These are phyloP conservation scores for Fragaria vesca DNA, from an alignment of 306 rosid species.

Conservation along the genomic window DNA sequence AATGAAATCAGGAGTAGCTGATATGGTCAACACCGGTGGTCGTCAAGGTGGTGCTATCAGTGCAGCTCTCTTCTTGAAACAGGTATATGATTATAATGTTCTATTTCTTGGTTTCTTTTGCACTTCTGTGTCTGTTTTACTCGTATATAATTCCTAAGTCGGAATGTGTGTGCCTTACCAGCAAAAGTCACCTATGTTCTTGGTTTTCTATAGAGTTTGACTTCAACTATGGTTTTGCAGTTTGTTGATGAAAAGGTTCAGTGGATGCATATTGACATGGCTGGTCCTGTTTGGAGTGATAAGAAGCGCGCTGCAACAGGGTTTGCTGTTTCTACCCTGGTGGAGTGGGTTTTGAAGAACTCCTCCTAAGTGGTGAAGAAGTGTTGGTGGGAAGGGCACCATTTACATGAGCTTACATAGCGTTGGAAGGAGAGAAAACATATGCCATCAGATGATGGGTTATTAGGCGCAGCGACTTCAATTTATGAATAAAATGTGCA, in stretches of 20 bases:
- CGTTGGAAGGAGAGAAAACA: background rate
- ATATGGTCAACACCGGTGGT: slow-evolving; percentile 90
- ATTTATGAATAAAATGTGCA: slow-evolving; percentile 16
- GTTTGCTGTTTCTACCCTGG: slow-evolving; percentile 80
- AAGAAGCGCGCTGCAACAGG: slow-evolving; percentile 80
- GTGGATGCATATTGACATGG: slow-evolving; percentile 96
- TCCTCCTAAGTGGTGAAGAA: slow-evolving; percentile 37
- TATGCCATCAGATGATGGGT: background rate
- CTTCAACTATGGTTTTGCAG: slow-evolving; percentile 40
- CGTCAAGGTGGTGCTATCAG: slow-evolving; percentile 84
- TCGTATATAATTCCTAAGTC: background rate
- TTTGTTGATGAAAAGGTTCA: slow-evolving; percentile 96
- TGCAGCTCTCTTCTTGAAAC: slow-evolving; percentile 97
- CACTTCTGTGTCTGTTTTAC: background rate
- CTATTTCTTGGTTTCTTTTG: background rate
- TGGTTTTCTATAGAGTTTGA: background rate
- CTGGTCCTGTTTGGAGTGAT: slow-evolving; percentile 87
- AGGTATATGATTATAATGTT: slow-evolving; percentile 42
- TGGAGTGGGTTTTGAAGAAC: slow-evolving; percentile 93
- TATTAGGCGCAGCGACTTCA: background rate
- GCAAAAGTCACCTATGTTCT: background rate
- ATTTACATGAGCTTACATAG: background rate
- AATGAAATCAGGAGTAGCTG: slow-evolving; percentile 96
- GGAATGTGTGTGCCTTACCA: background rate
- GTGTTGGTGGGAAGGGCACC: background rate